phyloP scores from a whole-genome alignment of 148 eudicot species.

The Chenopodium berlandieri region DNA sequence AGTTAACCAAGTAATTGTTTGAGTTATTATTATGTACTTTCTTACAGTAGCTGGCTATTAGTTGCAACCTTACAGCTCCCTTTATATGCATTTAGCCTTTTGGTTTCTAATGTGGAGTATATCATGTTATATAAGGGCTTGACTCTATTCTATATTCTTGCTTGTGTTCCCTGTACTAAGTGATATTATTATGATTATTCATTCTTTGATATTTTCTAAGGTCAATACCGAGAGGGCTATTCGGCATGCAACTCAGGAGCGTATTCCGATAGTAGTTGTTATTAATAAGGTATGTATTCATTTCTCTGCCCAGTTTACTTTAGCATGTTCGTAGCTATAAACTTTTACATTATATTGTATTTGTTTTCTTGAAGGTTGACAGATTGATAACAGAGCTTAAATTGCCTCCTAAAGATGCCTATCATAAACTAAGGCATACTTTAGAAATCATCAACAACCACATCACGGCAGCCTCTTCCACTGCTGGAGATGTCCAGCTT shows the following conservation, averaged over 20 bases:
- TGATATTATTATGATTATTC: background rate
- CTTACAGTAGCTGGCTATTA: background rate
- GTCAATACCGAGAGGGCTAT: conserved; percentile 98
- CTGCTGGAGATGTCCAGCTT: conserved; percentile 78
- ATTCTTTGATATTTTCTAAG: conserved; percentile 33
- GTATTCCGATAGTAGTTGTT: conserved; percentile 88
- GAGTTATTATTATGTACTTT: background rate
- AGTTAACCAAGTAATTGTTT: no score
- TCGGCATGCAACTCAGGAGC: conserved; percentile 94
- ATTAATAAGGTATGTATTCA: conserved; percentile 71
- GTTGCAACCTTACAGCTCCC: background rate
- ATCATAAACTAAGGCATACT: conserved; percentile 85
- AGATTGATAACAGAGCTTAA: conserved; percentile 92
- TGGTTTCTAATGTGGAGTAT: background rate
- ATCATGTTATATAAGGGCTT: background rate
- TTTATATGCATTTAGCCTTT: background rate
- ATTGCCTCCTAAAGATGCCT: conserved; percentile 97
- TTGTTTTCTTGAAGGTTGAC: conserved; percentile 62
- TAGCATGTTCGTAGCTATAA: background rate
- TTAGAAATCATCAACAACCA: conserved; percentile 84
- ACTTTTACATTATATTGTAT: background rate
- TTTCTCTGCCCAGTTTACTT: background rate
- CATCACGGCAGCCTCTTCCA: conserved; percentile 78
- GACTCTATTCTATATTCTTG: background rate
- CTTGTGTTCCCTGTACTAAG: background rate